These are phyloP conservation scores for Aspergillus aculeatinus DNA, from an alignment of 2,329 filamentous ascomycete species.

Conservation along the genomic window DNA sequence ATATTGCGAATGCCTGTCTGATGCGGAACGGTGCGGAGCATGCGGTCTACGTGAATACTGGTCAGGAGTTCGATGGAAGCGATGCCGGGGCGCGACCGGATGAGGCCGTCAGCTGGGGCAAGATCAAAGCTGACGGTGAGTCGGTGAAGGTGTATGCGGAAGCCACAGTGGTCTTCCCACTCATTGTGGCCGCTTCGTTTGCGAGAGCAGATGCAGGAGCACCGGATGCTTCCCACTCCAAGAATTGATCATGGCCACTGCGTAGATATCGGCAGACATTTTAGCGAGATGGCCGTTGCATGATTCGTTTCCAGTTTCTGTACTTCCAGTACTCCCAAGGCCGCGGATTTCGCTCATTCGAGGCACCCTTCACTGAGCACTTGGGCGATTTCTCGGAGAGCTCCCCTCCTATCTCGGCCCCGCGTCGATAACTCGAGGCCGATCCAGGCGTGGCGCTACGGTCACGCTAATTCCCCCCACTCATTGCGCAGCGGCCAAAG, in stretches of 20 bases:
- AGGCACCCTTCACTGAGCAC: not conserved
- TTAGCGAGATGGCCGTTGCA: not conserved
- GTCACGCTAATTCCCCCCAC: not conserved
- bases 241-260: conserved; percentile 12
- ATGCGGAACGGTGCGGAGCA: conserved; percentile 98
- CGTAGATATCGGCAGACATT: not conserved
- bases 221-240: conserved; percentile 5
- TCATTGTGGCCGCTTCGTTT: conserved; percentile 67
- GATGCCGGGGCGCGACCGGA: conserved; percentile 93
- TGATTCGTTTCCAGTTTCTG: not conserved
- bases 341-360: not conserved
- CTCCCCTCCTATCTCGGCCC: not conserved
- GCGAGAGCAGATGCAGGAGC: conserved; percentile 43
- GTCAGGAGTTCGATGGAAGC: conserved; percentile 94
- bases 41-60: conserved; percentile 97
- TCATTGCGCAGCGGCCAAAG: not conserved
- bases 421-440: not conserved
- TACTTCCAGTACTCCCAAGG: not conserved
- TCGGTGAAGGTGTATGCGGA: conserved; percentile 83
- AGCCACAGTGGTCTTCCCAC: conserved; percentile 65
- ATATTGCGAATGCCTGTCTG: conserved; percentile 94
- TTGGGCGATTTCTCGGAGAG: not conserved
- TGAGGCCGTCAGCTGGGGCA: conserved; percentile 97
- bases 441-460: conserved; percentile 1
- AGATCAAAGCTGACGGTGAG: conserved; percentile 86